Base-by-base conservation (phyloP, 495 filamentous ascomycete species). In the Podospora tetraspora region DNA sequence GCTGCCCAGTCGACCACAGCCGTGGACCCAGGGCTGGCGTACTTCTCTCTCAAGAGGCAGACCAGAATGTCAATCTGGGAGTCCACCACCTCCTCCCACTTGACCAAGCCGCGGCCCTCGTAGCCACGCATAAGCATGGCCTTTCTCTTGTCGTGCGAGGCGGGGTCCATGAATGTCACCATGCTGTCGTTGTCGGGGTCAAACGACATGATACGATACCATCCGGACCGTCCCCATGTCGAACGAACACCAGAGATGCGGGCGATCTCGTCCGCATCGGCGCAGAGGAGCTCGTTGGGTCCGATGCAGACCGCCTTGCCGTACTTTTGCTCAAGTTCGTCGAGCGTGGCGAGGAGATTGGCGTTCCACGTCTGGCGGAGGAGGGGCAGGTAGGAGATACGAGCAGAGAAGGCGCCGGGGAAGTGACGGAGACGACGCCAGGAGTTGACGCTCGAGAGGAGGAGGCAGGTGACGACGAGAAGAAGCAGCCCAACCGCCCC, bases 231-330 rank as follows among this genome's bases (percentile, higher is more conserved):
- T 11, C 52, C 29, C 30, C 72, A 77, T 0, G 22, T 56, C 4
- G 64, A 69, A 9, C 76, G 73, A 21, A 76, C 70, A 30, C 59
- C 63, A 30, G 74, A 76, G 24, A 74, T 76, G 11, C 72, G 62
- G 66, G 66, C 68, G 7, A 73, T 27, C 10, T 71, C 74, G 10
- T 77, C 69, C 9, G 74, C 57, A 63, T 82, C 77, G 62, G 73
- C 70, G 21, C 76, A 32, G 3, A 77, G 43, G n/a, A 71, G 52
- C 19, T 56, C 24, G 24, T 78, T 78, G 13, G 81, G 83, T 0
- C 80, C 79, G 34, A 81, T 73, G 7, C 82, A 75, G 37, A 84
- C 72, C 37, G 84, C 63, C 9, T 79, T 75, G 0, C 83, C 84
- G 63, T 83, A 84, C 61, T 79, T 79, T 10, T 76, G 68, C 29